These are phyloP conservation scores for Syzygium aqueum DNA, from an alignment of 345 rosid species.

Conservation along the genomic window DNA sequence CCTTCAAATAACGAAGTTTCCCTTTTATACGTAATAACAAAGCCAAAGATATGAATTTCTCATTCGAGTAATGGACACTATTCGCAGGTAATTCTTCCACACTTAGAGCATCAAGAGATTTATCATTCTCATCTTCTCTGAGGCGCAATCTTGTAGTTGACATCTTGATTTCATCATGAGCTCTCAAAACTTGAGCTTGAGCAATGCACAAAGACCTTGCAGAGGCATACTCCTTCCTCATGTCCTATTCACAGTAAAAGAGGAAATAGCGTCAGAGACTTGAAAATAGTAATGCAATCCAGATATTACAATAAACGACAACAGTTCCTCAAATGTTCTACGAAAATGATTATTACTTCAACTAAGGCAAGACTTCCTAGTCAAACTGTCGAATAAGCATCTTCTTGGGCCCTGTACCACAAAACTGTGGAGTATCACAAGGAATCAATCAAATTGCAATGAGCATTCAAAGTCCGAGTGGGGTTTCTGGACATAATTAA, in stretches of 20 bases:
- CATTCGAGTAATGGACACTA: constrained; percentile 62
- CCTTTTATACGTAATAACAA: constrained; percentile 56
- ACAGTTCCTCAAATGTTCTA: neutral
- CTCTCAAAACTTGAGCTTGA: constrained; percentile 79
- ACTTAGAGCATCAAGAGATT: constrained; percentile 67
- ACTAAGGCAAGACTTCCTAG: neutral
- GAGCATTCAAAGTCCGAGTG: neutral
- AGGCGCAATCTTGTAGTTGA: constrained; percentile 80
- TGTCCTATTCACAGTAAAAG: constrained; percentile 27
- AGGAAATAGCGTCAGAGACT: neutral
- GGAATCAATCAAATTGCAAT: neutral
- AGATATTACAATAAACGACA: neutral
- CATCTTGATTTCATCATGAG: constrained; percentile 93
- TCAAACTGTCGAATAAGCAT: neutral
- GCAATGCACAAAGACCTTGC: constrained; percentile 75
- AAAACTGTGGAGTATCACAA: neutral
- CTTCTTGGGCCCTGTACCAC: neutral
- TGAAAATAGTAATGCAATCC: neutral
- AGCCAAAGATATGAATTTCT: constrained; percentile 65
- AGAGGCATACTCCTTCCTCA: constrained; percentile 81
- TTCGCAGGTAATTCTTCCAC: constrained; percentile 64
- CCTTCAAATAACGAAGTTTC: constrained; percentile 92
- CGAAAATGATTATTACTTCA: neutral
- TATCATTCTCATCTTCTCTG: constrained; percentile 65
- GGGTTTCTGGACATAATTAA: neutral